Conservation (phyloP, 176 grass and related monocot species). For the Luzula sylvatica region DNA sequence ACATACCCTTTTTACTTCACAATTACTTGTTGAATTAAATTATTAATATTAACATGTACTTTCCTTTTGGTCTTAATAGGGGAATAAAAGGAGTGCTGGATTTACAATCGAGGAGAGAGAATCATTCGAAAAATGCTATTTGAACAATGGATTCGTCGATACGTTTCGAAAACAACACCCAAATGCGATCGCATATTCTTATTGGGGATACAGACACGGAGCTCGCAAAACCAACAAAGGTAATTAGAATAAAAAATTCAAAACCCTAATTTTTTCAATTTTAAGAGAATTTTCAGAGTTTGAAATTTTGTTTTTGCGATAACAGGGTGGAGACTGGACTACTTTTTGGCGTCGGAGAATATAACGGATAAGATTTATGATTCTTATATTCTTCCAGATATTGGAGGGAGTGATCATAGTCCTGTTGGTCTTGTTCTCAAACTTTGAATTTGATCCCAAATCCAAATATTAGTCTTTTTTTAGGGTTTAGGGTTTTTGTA, state of each 20-base stretch:
- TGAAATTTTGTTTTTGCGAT: conserved; percentile 15
- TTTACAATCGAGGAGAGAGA: conserved; percentile 74
- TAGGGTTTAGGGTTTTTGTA: too few species aligned
- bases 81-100: conserved; percentile 67
- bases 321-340: conserved; percentile 80
- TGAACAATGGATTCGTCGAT: conserved; percentile 54
- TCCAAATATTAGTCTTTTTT: too few species aligned
- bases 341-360: conserved; percentile 65
- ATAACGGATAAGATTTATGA: conserved; percentile 53
- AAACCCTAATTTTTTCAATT: neutral
- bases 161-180: conserved; percentile 88
- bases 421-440: conserved; percentile 46
- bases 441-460: too few species aligned
- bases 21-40: neutral
- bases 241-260: too few species aligned
- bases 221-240: conserved; percentile 41
- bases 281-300: neutral
- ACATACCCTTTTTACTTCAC: neutral
- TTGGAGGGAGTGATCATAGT: conserved; percentile 68
- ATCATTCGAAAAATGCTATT: conserved; percentile 61
- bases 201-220: conserved; percentile 62
- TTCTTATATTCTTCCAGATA: conserved; percentile 63
- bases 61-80: conserved; percentile 40
- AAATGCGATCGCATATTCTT: conserved; percentile 54
- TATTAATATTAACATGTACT: neutral